Base-by-base conservation (phyloP, 768 basidiomycete genomes). In the Rhodosporidiobolus sp. region DNA sequence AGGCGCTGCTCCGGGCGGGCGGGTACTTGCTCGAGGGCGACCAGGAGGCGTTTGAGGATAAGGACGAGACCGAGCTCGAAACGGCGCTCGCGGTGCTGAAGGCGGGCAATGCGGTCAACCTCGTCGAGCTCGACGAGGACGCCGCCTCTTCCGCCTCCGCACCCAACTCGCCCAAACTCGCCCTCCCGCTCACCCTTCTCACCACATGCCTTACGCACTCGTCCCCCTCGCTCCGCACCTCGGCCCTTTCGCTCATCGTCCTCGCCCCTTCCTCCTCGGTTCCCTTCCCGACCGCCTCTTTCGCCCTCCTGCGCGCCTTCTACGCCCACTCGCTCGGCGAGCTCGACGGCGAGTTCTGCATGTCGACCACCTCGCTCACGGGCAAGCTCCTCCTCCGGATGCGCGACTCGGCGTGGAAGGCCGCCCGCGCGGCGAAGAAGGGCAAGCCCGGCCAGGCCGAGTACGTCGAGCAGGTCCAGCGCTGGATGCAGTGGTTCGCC, bases 161-260 rank as follows among this genome's bases (percentile, higher is more conserved):
- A n/a, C n/a, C n/a, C n/a, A n/a, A 24, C 5, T 24, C 72, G 28
- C 4, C 34, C 24, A 67, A 67, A 30, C 34, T 74, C 43, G 53
- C 48, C 6, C 61, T 76, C n/a, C 74, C 74, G 10, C 4, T 46
- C 3, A 17, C 59, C 3, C 70, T 76, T 48, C 67, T 76, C 48
- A 52, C 34, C 8, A 60, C 67, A 16, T 54, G 67, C 56, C 57
- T 76, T 19, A 24, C 35, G 24, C 71, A 67, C 30, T 54, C 65
- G 14, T 68, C 68, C 26, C 49, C 58, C 5, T 53, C 75, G 0
- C 75, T 76, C 1, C 72, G 75, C n/a, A 61, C 52, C 48, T 67
- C 72, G 12, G 65, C 75, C 4, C 62, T 76, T 28, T 67, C 75
- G 2, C 63, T 76, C 35, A 65, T 76, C 63, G 72, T 76, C 49